Percentiles rank a stretch among this genome's conserved stretches.
These are phyloP conservation scores for Saccharomycopsis hybrid DNA, from an alignment of 1,139 yeast species.

Conservation along the genomic window DNA sequence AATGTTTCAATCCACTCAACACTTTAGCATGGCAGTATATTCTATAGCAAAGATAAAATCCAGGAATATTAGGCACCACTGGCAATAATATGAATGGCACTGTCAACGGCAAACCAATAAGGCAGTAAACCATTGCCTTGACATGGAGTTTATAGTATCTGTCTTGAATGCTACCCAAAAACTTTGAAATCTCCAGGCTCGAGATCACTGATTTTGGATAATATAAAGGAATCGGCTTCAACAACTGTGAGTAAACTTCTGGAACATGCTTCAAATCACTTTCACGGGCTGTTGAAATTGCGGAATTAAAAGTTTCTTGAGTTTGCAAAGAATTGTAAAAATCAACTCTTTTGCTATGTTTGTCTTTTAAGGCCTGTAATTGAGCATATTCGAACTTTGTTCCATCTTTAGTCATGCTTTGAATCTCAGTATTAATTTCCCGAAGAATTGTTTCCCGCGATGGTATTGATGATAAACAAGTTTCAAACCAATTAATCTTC, in stretches of 20 bases:
- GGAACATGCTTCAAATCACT: constrained; percentile 21
- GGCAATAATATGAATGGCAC: constrained; percentile 80
- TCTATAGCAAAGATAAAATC: constrained; percentile 77
- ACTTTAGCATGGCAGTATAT: constrained; percentile 84
- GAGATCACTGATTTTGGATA: constrained; percentile 26
- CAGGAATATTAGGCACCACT: constrained; percentile 91
- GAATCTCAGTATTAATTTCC: constrained; percentile 15
- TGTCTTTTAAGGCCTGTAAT: neutral
- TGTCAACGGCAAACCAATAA: constrained; percentile 66
- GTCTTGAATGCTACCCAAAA: constrained; percentile 29
- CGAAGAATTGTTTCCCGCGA: constrained; percentile 29
- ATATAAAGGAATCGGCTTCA: constrained; percentile 29
- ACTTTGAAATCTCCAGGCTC: constrained; percentile 24
- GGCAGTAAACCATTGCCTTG: constrained; percentile 41
- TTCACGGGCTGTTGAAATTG: constrained; percentile 21
- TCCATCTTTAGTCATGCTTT: constrained; percentile 16
- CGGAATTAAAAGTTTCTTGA: too few species aligned
- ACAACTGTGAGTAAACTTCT: constrained; percentile 27
- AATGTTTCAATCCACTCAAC: constrained; percentile 64
- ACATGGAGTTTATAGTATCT: constrained; percentile 38
- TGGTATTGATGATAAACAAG: constrained; percentile 45
- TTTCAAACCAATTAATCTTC: constrained; percentile 46
- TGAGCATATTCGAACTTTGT: constrained; percentile 10
- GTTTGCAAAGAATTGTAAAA: neutral
- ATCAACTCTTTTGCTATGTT: neutral